Evolutionary conservation across 345 rosid species (phyloP), one percentile per base, ranked within the genome.

Genomic region (Luvunga scandens): DNA sequence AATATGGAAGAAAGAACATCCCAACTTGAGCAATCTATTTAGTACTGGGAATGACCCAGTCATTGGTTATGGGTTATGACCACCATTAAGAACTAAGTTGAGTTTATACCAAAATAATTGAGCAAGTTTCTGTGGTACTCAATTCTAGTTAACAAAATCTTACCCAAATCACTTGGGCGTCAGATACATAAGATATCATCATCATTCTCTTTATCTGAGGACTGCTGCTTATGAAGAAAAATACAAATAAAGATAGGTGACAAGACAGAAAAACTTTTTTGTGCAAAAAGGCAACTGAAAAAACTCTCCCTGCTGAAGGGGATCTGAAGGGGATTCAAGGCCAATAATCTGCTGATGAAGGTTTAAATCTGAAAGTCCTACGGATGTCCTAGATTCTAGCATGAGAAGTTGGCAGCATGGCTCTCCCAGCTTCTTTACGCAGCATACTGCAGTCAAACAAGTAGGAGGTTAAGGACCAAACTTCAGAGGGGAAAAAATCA

Each of bases 381-480:
- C 28, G 60, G 6, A 31, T 31, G 75, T 48, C 59, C 38, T 24
- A 69, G 33, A 69, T 69, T 69, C 22, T 69, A 69, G 56, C 56
- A 25, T 25, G 57, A 45, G 72, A 45, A 42, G 34, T 71, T 18
- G 62, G 36, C 62, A 53, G 39, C 19, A 4, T 28, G 19, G 22
- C 59, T 53, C 42, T 71, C 30, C 1, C 59, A 55, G 45, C 10
- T 30, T 18, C 24, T 63, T 25, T 12, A 63, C 6, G 21, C 45
- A 6, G 38, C 50, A 56, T 56, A n/a, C 9, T 0, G 48, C 75
- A 56, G 12, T 53, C 61, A 33, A 55, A 53, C 45, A 13, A 57
- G 76, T 55, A 73, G 31, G 66, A 60, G 22, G 38, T 24, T 8
- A 56, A 55, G 75, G 50, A 72, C 64, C 21, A 72, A 33, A 72